phyloP scores from a whole-genome alignment of 305 asterid genomes.

The Petunia hybrid region DNA sequence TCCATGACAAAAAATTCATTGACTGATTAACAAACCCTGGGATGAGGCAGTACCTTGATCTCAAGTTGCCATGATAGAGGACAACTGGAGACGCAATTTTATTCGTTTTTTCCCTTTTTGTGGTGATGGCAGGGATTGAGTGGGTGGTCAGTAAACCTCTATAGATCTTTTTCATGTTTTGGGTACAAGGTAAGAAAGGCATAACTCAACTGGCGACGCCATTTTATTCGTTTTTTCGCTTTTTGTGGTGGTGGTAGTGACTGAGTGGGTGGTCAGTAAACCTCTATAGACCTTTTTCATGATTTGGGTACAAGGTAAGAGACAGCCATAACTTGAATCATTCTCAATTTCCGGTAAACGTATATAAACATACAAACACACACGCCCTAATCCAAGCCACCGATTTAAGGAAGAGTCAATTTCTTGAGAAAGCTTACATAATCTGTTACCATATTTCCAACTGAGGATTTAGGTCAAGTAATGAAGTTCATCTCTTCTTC shows the following conservation, averaged over 20 bases:
- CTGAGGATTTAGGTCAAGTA: not conserved
- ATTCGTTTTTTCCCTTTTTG: not conserved
- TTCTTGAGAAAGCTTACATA: not conserved
- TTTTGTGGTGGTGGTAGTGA: not conserved
- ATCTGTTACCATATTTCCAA: not conserved
- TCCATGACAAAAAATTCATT: conserved; percentile 9
- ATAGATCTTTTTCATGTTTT: not conserved
- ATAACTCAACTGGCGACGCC: not conserved
- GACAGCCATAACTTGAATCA: not conserved
- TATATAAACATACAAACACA: not conserved
- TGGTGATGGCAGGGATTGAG: not conserved
- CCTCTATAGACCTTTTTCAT: not conserved
- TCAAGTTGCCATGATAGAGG: not conserved
- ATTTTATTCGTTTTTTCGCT: not conserved
- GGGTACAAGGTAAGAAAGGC: not conserved
- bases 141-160: not conserved
- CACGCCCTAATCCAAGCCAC: not conserved
- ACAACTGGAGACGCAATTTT: not conserved
- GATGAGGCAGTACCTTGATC: not conserved
- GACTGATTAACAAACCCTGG: not conserved
- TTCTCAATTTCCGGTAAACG: not conserved
- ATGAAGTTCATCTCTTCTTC: not conserved
- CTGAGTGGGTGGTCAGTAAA: not conserved
- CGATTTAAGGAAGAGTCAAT: not conserved
- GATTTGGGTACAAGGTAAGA: not conserved